Conservation (phyloP, 495 filamentous ascomycete species). For the Penicillium parvum region DNA sequence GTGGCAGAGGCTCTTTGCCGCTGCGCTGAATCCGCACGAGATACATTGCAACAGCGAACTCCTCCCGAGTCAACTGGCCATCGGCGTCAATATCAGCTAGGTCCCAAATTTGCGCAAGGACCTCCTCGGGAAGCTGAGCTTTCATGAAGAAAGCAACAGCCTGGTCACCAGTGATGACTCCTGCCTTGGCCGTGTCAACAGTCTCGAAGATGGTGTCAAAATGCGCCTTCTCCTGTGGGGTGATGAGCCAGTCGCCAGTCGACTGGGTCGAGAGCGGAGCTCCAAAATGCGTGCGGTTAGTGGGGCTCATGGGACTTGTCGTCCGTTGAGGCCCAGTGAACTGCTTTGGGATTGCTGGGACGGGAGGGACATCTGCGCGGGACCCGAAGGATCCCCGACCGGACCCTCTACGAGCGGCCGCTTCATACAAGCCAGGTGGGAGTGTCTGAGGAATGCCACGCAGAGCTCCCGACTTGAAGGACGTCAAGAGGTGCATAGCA, state of each 20-base stretch:
- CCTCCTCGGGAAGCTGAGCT: constrained; percentile 83
- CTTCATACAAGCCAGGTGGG: constrained; percentile 85
- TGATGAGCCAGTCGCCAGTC: constrained; percentile 80
- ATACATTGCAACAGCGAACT: constrained; percentile 98
- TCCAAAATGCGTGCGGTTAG: constrained; percentile 48
- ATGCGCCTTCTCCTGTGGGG: constrained; percentile 72
- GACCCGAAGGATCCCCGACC: constrained; percentile 45
- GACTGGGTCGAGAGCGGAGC: constrained; percentile 54
- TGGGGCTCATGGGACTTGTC: constrained; percentile 60
- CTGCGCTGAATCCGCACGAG: constrained; percentile 83
- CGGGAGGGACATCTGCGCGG: constrained; percentile 42
- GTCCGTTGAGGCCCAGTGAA: constrained; percentile 65
- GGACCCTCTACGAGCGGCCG: constrained; percentile 67
- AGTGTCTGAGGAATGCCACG: constrained; percentile 75
- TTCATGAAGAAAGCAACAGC: constrained; percentile 94
- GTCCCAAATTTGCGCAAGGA: constrained; percentile 95
- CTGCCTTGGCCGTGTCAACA: constrained; percentile 72
- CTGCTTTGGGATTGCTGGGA: constrained; percentile 65
- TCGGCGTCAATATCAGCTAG: constrained; percentile 90
- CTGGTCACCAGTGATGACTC: constrained; percentile 87
- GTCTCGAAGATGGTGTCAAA: constrained; percentile 82
- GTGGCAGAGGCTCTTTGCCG: constrained; percentile 65
- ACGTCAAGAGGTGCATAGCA: constrained; percentile 94
- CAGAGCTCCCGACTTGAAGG: constrained; percentile 77
- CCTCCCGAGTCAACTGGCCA: constrained; percentile 77